Evolutionary conservation across 108 stramenopile genomes (phyloP).

Genomic region (Cylindrotheca fusiformis): DNA sequence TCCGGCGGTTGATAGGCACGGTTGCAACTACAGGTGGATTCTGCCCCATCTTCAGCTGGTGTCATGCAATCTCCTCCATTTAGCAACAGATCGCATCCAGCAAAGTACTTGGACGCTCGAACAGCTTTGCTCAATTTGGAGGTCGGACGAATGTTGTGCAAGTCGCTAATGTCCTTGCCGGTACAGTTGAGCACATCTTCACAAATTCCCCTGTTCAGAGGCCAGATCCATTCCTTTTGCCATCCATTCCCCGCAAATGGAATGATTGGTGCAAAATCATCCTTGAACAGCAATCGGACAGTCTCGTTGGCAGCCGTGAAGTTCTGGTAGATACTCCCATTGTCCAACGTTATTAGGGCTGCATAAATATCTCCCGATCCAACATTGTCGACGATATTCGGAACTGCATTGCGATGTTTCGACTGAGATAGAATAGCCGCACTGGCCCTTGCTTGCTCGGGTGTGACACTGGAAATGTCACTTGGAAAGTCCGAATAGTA

Average conservation of each 20-base stretch:
- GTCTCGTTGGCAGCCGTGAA: constrained; percentile 1
- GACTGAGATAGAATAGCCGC: neutral
- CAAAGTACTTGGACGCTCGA: constrained; percentile 9
- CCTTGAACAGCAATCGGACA: constrained; percentile 33
- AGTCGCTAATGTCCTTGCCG: constrained; percentile 1
- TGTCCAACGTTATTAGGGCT: neutral
- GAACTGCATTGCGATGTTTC: neutral
- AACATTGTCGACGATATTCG: neutral
- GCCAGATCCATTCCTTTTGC: constrained; percentile 69
- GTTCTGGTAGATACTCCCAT: neutral
- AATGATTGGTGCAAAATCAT: constrained; percentile 13
- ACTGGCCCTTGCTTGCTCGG: neutral
- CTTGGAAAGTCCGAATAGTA: neutral
- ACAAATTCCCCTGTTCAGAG: constrained; percentile 34
- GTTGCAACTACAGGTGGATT: constrained; percentile 34
- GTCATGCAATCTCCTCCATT: neutral
- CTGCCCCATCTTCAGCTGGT: constrained; percentile 16
- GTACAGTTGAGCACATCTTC: neutral
- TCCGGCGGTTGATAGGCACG: constrained; percentile 46
- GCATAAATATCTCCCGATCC: neutral
- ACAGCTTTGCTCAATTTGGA: constrained; percentile 4
- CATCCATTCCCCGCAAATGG: constrained; percentile 46
- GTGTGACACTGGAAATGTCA: neutral
- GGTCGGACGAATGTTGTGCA: constrained; percentile 21
- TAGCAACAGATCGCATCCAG: constrained; percentile 4